These are phyloP conservation scores for Cordyceps militaris DNA, from an alignment of 2,329 filamentous ascomycete species.

Conservation along the genomic window DNA sequence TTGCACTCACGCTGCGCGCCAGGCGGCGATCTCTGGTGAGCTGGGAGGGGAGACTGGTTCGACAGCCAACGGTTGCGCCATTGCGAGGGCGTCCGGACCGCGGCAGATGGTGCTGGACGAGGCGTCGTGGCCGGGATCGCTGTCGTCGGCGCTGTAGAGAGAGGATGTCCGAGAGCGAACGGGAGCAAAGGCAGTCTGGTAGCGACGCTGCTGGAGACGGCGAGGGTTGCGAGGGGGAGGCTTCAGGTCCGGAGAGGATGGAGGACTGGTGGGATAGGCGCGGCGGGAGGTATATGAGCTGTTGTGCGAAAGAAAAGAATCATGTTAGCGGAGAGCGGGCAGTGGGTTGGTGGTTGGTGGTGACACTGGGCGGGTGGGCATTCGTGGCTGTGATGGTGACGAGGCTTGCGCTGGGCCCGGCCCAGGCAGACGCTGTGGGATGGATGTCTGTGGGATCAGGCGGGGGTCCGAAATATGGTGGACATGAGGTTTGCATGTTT, in stretches of 20 bases:
- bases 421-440: background rate
- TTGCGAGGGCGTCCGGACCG: background rate
- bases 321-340: slow-evolving; percentile 5
- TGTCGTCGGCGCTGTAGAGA: slow-evolving; percentile 36
- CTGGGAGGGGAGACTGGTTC: slow-evolving; percentile 47
- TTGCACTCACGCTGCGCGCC: slow-evolving; percentile 35
- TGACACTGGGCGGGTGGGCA: background rate
- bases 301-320: slow-evolving; percentile 10
- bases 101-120: slow-evolving; percentile 31
- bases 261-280: slow-evolving; percentile 16
- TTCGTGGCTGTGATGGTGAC: background rate
- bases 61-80: slow-evolving; percentile 31
- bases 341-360: background rate
- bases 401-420: background rate
- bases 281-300: slow-evolving; percentile 20
- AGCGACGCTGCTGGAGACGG: slow-evolving; percentile 22
- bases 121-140: slow-evolving; percentile 5
- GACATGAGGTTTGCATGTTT: background rate
- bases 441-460: background rate
- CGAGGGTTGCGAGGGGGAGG: slow-evolving; percentile 31
- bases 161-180: slow-evolving; percentile 52
- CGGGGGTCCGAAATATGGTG: background rate
- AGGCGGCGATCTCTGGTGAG: slow-evolving; percentile 42
- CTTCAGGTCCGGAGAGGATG: slow-evolving; percentile 23
- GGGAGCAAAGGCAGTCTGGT: slow-evolving; percentile 26